phyloP scores from a whole-genome alignment of 164 flowering plant species.

The Tetrastigma voinierianum region DNA sequence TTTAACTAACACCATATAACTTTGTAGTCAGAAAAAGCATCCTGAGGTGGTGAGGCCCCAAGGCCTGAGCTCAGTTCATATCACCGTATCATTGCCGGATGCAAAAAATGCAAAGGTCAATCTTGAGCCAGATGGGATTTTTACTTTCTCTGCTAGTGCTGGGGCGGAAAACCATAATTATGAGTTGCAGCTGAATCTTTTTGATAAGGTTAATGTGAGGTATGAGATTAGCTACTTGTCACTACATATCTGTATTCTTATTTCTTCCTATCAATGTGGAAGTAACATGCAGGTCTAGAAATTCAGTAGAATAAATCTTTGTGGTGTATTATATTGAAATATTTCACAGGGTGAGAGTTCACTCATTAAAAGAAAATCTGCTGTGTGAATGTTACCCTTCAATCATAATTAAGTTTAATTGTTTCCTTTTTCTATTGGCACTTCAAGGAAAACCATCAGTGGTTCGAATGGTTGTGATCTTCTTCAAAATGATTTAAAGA shows the following conservation, averaged over 20 bases:
- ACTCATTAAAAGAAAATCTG: too few relatives aligned
- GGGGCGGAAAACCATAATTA: slow-evolving; percentile 57
- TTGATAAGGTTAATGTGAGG: slow-evolving; percentile 90
- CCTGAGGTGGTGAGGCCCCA: slow-evolving; percentile 99
- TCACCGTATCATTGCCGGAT: slow-evolving; percentile 76
- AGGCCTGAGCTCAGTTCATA: slow-evolving; percentile 68
- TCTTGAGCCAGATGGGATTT: slow-evolving; percentile 77
- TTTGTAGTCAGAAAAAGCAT: slow-evolving; percentile 70
- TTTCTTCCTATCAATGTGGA: neutral
- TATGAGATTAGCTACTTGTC: slow-evolving; percentile 18
- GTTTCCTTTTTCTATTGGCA: too few relatives aligned
- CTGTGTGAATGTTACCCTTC: too few relatives aligned
- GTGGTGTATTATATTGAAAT: too few relatives aligned
- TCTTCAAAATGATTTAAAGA: too few relatives aligned
- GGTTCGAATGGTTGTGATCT: too few relatives aligned
- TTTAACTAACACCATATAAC: neutral
- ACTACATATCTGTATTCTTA: neutral
- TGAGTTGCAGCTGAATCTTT: slow-evolving; percentile 77
- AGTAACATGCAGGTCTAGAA: neutral
- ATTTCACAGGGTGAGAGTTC: too few relatives aligned
- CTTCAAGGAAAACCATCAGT: too few relatives aligned
- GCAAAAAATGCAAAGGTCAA: slow-evolving; percentile 73
- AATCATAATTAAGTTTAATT: too few relatives aligned
- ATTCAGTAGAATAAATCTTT: too few relatives aligned
- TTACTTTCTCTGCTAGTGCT: slow-evolving; percentile 70